Conservation (phyloP, 2,329 filamentous ascomycete genomes). For the Fusarium acutatum region DNA sequence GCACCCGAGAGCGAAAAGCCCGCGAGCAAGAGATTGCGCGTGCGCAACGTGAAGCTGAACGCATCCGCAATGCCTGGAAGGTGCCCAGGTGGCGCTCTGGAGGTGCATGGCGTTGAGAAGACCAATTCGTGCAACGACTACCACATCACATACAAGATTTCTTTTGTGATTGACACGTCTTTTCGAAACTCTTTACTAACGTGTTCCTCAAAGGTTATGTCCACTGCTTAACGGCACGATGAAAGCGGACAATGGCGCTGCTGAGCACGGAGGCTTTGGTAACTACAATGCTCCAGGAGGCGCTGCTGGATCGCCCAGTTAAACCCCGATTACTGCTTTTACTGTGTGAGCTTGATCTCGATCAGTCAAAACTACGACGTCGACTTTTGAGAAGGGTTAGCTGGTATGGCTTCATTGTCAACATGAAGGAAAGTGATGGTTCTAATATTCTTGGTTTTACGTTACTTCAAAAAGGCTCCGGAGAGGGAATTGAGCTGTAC, state of each 20-base stretch:
- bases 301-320: conserved; percentile 47
- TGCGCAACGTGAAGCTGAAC: conserved; percentile 20
- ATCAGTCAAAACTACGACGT: not conserved
- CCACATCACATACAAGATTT: not conserved
- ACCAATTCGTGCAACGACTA: not conserved
- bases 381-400: not conserved
- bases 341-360: not conserved
- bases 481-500: not conserved
- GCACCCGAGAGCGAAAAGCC: conserved; percentile 21
- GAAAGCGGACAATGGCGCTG: conserved; percentile 65
- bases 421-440: not conserved
- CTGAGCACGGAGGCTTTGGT: conserved; percentile 67
- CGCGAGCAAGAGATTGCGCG: conserved; percentile 18
- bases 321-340: not conserved
- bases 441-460: conserved; percentile 1
- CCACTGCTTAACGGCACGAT: conserved; percentile 86
- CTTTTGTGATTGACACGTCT: conserved; percentile 10
- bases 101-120: conserved; percentile 27
- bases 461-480: not conserved
- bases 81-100: conserved; percentile 36
- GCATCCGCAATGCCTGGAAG: conserved; percentile 24
- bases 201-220: conserved; percentile 69
- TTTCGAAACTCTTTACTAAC: conserved; percentile 33
- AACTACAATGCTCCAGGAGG: conserved; percentile 56
- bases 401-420: not conserved